Evolutionary conservation across 352 stramenopile genomes (phyloP).

Genomic region (Pythium insidiosum): DNA sequence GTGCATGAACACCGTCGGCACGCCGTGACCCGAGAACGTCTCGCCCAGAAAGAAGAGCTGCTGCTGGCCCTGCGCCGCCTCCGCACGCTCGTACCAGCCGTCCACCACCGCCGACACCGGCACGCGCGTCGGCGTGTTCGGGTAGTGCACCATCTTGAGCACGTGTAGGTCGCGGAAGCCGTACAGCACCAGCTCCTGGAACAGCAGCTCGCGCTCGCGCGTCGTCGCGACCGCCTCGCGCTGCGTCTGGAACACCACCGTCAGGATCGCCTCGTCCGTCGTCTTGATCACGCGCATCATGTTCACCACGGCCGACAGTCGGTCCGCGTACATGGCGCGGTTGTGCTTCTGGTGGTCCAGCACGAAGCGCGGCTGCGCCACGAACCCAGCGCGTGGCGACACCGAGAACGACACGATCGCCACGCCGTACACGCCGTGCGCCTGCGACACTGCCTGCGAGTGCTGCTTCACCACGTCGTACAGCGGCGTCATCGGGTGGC

Average conservation of each 20-base stretch:
- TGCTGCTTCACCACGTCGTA: neutral
- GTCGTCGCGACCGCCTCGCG: neutral
- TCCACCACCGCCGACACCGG: neutral
- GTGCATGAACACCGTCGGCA: constrained; percentile 8
- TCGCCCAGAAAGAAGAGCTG: constrained; percentile 6
- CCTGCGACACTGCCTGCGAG: neutral
- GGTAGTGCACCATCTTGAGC: too few relatives aligned
- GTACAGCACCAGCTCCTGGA: constrained; percentile 1
- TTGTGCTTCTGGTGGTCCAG: constrained; percentile 7
- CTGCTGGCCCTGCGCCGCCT: constrained; percentile 6
- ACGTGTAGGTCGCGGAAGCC: too few relatives aligned
- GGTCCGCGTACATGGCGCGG: neutral
- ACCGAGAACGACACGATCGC: neutral
- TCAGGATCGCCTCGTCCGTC: neutral
- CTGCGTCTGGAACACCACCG: constrained; percentile 4
- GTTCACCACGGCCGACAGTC: neutral
- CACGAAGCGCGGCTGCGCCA: constrained; percentile 4
- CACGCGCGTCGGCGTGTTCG: too few relatives aligned
- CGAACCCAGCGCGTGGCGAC: neutral
- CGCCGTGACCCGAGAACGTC: constrained; percentile 6
- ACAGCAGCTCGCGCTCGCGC: neutral
- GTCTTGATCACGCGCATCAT: constrained; percentile 7
- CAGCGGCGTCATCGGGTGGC: constrained; percentile 5
- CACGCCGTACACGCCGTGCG: constrained; percentile 2
- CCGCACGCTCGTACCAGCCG: constrained; percentile 7